Evolutionary conservation across 495 filamentous ascomycete species (phyloP).

Genomic region (Pyrenula aspistea): DNA sequence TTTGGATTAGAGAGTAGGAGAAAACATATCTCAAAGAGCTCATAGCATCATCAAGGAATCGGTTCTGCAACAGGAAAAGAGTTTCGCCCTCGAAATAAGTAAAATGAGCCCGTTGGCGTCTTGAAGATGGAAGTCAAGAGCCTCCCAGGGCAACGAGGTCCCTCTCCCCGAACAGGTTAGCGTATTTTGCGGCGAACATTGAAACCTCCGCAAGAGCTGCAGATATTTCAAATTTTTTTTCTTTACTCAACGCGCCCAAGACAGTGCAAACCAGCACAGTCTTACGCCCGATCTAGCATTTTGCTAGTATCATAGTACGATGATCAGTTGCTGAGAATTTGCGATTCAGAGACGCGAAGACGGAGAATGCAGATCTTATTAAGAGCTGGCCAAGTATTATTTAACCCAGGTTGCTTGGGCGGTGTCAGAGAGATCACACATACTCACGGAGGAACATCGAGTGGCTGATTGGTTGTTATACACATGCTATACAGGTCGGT

Average conservation of each 20-base stretch:
- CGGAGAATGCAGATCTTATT: constrained; percentile 37
- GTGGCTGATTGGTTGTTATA: neutral
- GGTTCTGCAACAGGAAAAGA: neutral
- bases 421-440: constrained; percentile 87
- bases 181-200: constrained; percentile 4
- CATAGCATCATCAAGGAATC: neutral
- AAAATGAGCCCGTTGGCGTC: too few species aligned
- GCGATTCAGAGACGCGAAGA: constrained; percentile 84
- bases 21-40: neutral
- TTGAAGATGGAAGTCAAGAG: too few species aligned
- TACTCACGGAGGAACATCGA: neutral
- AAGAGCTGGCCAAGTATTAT: constrained; percentile 82
- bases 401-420: constrained; percentile 55
- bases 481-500: neutral
- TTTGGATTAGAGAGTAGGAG: neutral
- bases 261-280: constrained; percentile 75
- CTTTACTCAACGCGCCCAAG: constrained; percentile 60
- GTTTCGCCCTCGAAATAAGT: too few species aligned
- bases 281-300: constrained; percentile 50
- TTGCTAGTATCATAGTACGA: constrained; percentile 44
- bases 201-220: constrained; percentile 13
- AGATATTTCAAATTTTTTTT: constrained; percentile 20
- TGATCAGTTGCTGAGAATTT: constrained; percentile 49
- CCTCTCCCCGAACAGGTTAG: neutral
- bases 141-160: neutral